Evolutionary conservation across 2,329 filamentous ascomycete genomes (phyloP).

Genomic region (Beauveria rudraprayagi): DNA sequence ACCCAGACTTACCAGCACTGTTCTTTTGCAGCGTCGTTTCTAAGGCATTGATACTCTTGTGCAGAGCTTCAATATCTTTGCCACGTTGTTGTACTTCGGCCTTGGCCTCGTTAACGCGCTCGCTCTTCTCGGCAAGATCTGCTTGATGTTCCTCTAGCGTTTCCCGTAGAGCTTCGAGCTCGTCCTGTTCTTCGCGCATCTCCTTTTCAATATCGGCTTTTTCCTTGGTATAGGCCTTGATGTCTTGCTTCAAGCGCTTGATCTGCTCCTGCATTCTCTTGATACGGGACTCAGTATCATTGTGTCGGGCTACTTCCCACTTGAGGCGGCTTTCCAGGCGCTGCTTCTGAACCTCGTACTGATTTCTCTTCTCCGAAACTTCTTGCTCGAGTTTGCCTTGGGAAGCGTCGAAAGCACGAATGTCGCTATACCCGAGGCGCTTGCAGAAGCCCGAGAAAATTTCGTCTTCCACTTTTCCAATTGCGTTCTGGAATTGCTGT

Average conservation of each 20-base stretch:
- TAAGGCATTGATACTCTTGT: slow-evolving; percentile 72
- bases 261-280: slow-evolving; percentile 58
- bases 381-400: slow-evolving; percentile 91
- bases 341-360: slow-evolving; percentile 79
- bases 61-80: slow-evolving; percentile 67
- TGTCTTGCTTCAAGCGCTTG: slow-evolving; percentile 57
- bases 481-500: slow-evolving; percentile 49
- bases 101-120: slow-evolving; percentile 70
- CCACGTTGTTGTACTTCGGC: slow-evolving; percentile 74
- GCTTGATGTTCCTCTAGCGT: slow-evolving; percentile 61
- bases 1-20: slow-evolving; percentile 71
- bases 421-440: slow-evolving; percentile 77
- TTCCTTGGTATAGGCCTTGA: slow-evolving; percentile 61
- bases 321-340: slow-evolving; percentile 55
- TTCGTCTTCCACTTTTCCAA: slow-evolving; percentile 78
- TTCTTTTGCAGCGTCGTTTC: slow-evolving; percentile 83
- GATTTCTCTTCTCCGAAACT: slow-evolving; percentile 74
- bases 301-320: slow-evolving; percentile 46
- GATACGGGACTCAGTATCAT: slow-evolving; percentile 60
- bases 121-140: slow-evolving; percentile 59
- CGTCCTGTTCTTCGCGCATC: slow-evolving; percentile 64
- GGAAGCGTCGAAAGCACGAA: slow-evolving; percentile 87
- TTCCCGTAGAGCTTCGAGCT: slow-evolving; percentile 68
- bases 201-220: slow-evolving; percentile 67
- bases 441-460: slow-evolving; percentile 82